Evolutionary conservation across 805 yeast genomes (phyloP).

Genomic region (Yarrowia sp.): DNA sequence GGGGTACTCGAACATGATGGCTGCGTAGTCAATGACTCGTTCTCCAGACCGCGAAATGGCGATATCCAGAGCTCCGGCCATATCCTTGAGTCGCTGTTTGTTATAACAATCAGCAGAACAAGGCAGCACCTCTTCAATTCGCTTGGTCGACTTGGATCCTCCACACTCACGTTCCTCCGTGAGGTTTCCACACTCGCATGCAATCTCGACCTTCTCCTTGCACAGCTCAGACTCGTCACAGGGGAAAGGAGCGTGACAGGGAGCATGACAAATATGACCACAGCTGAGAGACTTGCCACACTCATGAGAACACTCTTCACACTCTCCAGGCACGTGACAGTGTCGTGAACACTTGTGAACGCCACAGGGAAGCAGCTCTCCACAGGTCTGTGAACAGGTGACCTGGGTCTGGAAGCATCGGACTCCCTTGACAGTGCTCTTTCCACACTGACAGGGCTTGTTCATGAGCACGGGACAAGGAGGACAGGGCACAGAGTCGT

Average conservation of each 20-base stretch:
- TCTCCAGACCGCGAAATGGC: slow-evolving; percentile 36
- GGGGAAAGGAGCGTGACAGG: slow-evolving; percentile 59
- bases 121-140: slow-evolving; percentile 44
- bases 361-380: slow-evolving; percentile 48
- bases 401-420: slow-evolving; percentile 67
- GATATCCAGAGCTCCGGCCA: slow-evolving; percentile 60
- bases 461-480: slow-evolving; percentile 65
- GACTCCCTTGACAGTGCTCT: slow-evolving; percentile 54
- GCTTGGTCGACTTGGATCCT: slow-evolving; percentile 42
- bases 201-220: slow-evolving; percentile 48
- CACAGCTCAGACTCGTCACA: slow-evolving; percentile 51
- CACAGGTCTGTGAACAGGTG: slow-evolving; percentile 69
- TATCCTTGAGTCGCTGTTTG: slow-evolving; percentile 55
- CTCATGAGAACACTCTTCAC: slow-evolving; percentile 57
- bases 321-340: slow-evolving; percentile 61
- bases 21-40: slow-evolving; percentile 32
- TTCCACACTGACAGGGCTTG: slow-evolving; percentile 63
- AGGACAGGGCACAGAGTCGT: slow-evolving; percentile 63
- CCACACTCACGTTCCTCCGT: slow-evolving; percentile 54
- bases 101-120: slow-evolving; percentile 73
- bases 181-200: slow-evolving; percentile 66
- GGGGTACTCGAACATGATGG: slow-evolving; percentile 32
- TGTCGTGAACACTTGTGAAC: slow-evolving; percentile 51
- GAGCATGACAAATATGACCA: slow-evolving; percentile 61
- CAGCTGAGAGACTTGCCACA: slow-evolving; percentile 61